A percentile compares a stretch with the other conserved stretches of the same genome.
Conservation (phyloP, 345 rosid species). For the Heritiera fomes region DNA sequence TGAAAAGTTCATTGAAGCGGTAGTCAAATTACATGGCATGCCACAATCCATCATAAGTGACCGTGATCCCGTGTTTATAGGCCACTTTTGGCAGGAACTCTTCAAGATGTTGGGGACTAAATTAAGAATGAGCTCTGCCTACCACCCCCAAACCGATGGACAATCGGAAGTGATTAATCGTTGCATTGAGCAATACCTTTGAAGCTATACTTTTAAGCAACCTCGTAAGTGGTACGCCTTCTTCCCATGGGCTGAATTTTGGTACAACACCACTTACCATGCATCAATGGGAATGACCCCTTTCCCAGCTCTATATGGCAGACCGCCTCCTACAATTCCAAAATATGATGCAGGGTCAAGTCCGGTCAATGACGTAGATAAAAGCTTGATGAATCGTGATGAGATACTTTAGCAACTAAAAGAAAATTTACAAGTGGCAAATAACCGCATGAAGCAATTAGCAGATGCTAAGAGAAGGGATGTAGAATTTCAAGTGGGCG, state of each 20-base stretch:
- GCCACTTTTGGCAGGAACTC: background rate
- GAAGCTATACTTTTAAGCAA: background rate
- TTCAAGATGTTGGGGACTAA: background rate
- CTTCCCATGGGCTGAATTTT: slow-evolving; percentile 2
- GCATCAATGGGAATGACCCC: background rate
- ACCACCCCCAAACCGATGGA: background rate
- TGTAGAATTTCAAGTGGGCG: background rate
- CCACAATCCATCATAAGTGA: background rate
- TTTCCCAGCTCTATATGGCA: slow-evolving; percentile 8
- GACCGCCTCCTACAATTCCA: background rate
- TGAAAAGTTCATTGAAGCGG: background rate
- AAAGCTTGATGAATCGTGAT: background rate
- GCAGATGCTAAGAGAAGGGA: background rate
- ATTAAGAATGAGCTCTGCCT: background rate
- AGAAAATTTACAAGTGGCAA: background rate
- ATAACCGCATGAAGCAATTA: slow-evolving; percentile 5
- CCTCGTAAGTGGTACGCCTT: slow-evolving; percentile 4
- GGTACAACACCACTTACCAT: slow-evolving; percentile 22
- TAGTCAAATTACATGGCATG: slow-evolving; percentile 2
- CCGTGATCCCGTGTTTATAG: background rate
- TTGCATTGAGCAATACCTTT: background rate
- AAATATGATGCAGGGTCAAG: background rate
- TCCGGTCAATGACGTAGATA: slow-evolving; percentile 9
- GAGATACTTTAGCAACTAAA: background rate
- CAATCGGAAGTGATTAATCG: background rate